These are phyloP conservation scores for Tuber borchii DNA, from an alignment of 495 filamentous ascomycete species.

Conservation along the genomic window DNA sequence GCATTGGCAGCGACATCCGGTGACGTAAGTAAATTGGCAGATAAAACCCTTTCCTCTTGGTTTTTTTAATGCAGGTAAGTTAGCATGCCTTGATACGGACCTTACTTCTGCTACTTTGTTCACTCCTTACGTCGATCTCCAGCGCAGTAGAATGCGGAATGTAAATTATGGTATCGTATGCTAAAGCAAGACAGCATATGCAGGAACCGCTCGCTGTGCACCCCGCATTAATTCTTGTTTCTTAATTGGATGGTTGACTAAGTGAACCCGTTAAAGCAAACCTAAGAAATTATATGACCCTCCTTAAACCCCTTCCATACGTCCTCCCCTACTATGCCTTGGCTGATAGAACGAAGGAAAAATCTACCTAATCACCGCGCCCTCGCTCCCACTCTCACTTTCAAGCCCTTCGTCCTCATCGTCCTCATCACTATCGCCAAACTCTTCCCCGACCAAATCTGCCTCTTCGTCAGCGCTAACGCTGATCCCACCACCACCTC, in stretches of 20 bases:
- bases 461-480: conserved; percentile 44
- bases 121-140: neutral
- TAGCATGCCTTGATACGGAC: neutral
- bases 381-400: neutral
- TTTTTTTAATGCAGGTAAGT: neutral
- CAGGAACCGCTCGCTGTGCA: neutral
- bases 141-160: neutral
- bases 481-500: conserved; percentile 45
- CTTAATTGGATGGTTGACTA: neutral
- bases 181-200: neutral
- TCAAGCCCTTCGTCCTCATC: conserved; percentile 25
- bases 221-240: neutral
- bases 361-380: neutral
- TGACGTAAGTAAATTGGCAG: neutral
- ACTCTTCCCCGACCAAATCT: neutral
- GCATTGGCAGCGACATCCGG: neutral
- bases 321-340: neutral
- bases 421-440: conserved; percentile 25
- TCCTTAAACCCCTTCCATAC: neutral
- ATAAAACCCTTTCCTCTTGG: neutral
- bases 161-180: neutral
- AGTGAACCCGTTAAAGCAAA: neutral
- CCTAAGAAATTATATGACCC: neutral
- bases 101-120: neutral
- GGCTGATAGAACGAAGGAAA: neutral